Base-by-base conservation (phyloP, 805 yeast species). In the Metschnikowia santaceciliae region DNA sequence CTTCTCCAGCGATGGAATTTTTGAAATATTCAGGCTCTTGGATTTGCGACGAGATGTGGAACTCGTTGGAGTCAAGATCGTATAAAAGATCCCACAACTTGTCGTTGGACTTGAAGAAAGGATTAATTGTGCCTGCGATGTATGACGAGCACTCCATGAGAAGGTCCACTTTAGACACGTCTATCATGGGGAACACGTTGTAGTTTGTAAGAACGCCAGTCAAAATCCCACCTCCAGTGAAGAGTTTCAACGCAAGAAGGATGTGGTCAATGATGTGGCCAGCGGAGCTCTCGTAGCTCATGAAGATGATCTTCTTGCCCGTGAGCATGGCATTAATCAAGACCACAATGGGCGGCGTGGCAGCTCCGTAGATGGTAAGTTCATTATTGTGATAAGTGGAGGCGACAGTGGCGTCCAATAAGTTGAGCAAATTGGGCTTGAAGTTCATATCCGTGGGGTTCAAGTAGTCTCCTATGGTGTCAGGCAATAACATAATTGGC, bases 101-200 rank as follows among this genome's bases (percentile, higher is more conserved):
- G 32, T 70, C 72, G 50, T 77, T 77, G 32, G 78, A 74, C 58
- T 81, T 81, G 61, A 86, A 79, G 38, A 83, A 77, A 14, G 85
- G 79, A 61, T 86, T 86, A 38, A 85, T 80, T 3, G 90, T 84
- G 3, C 92, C 92, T 2, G 86, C 77, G 44, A 86, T 67, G 57
- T 71, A 80, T 30, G 68, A 68, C 32, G 58, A 69, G 53, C 69
- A 74, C 47, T 61, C 67, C 53, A 72, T 71, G 46, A 82, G 63
- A 1, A 76, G 55, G 52, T 80, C 83, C 41, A 83, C 67, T 52
- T 81, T 77, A 2, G 84, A 79, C 1, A 84, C 77, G 55, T 85
- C 90, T 39, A 83, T 69, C 32, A 82, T 75, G 2, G 90, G 90
- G 56, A 80, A 78, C 22, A 81, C 53, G 66, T 73, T 60, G 69